Conservation (phyloP, 192 early-diverging fungal species). For the Podila epigama region DNA sequence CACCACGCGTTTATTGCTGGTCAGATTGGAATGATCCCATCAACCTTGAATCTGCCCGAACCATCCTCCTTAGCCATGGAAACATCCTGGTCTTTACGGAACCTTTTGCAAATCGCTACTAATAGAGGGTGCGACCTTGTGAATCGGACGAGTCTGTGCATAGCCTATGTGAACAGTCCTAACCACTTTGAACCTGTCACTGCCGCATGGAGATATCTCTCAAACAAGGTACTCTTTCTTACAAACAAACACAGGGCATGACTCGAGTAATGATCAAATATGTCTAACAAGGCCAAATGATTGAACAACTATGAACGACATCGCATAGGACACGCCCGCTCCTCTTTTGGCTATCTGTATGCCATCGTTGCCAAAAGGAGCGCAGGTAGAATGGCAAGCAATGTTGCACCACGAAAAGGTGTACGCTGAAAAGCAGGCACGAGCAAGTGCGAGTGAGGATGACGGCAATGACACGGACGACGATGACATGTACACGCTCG, state of each 20-base stretch:
- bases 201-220: constrained; percentile 28
- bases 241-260: background rate
- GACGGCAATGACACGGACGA: constrained; percentile 46
- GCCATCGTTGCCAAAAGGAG: constrained; percentile 66
- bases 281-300: background rate
- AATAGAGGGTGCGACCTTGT: constrained; percentile 46
- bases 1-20: constrained; percentile 78
- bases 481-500: constrained; percentile 29
- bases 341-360: constrained; percentile 65
- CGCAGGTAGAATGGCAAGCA: constrained; percentile 74
- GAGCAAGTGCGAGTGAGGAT: background rate
- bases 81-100: constrained; percentile 59
- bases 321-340: constrained; percentile 6
- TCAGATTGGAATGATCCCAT: constrained; percentile 79
- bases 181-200: constrained; percentile 26
- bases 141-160: constrained; percentile 53
- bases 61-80: constrained; percentile 55
- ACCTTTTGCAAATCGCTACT: constrained; percentile 57
- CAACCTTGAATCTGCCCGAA: constrained; percentile 63
- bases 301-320: background rate
- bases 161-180: constrained; percentile 64
- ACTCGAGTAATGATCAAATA: background rate
- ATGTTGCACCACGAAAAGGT: constrained; percentile 50
- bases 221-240: constrained; percentile 12
- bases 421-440: constrained; percentile 19